These are phyloP conservation scores for Globisporangium mamillatum DNA, from an alignment of 352 stramenopile species.

Conservation along the genomic window DNA sequence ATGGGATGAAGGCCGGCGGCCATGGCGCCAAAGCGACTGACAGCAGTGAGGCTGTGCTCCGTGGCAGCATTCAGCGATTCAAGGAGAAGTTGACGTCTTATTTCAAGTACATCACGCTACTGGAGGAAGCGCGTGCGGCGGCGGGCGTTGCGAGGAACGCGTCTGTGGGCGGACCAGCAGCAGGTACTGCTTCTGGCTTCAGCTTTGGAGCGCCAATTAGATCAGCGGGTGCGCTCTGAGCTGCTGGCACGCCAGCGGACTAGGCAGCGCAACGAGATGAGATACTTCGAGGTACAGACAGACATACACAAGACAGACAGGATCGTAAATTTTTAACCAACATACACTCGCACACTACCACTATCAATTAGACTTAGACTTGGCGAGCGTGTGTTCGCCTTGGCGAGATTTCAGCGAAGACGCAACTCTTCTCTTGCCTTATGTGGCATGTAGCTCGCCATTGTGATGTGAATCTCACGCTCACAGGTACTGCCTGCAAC, in stretches of 20 bases:
- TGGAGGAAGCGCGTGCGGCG: constrained; percentile 57
- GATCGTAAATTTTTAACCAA: background rate
- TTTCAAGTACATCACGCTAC: constrained; percentile 41
- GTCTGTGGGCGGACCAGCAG: constrained; percentile 7
- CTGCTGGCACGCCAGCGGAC: background rate
- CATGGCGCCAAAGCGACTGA: background rate
- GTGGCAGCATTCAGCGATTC: constrained; percentile 31
- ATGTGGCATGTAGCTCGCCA: too few relatives aligned
- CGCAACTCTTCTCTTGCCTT: too few relatives aligned
- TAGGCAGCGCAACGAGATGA: background rate
- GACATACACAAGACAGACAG: background rate
- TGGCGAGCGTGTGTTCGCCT: too few relatives aligned
- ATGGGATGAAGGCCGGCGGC: constrained; percentile 2
- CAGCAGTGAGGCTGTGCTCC: constrained; percentile 19
- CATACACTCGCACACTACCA: background rate
- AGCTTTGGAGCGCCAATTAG: constrained; percentile 14
- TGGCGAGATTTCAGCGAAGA: background rate
- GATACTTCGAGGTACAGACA: background rate
- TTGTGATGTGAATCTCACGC: too few relatives aligned
- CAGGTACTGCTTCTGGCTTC: background rate
- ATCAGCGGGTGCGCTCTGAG: constrained; percentile 6
- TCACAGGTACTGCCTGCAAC: too few relatives aligned
- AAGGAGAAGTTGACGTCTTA: constrained; percentile 46
- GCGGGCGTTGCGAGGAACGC: constrained; percentile 35
- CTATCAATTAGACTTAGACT: background rate